These are phyloP conservation scores for Monascus purpureus DNA, from an alignment of 495 filamentous ascomycete genomes.

Conservation along the genomic window DNA sequence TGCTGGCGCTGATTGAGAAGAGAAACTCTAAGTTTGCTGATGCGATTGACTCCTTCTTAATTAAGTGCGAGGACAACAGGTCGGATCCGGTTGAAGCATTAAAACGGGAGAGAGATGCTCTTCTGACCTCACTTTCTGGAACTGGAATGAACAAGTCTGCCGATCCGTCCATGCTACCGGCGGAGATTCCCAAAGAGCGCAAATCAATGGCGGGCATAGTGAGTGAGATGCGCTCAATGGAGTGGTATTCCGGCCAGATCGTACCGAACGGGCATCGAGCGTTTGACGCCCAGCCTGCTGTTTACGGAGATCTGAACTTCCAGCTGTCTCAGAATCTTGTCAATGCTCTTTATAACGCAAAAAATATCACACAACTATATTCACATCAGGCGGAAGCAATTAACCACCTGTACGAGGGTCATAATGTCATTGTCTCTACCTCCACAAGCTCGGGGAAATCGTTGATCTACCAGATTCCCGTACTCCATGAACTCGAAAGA, in stretches of 20 bases:
- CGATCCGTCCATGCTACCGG: constrained; percentile 28
- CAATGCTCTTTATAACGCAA: constrained; percentile 86
- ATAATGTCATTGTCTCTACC: constrained; percentile 84
- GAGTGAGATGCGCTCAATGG: constrained; percentile 60
- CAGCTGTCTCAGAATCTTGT: constrained; percentile 79
- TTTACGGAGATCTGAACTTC: constrained; percentile 78
- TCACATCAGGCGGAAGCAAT: constrained; percentile 92
- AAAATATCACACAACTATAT: constrained; percentile 76
- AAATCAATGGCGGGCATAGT: constrained; percentile 77
- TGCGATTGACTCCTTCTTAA: constrained; percentile 65
- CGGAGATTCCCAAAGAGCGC: constrained; percentile 67
- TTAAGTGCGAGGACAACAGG: constrained; percentile 48
- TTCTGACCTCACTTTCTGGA: constrained; percentile 35
- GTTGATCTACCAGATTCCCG: constrained; percentile 89
- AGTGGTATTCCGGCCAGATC: constrained; percentile 87
- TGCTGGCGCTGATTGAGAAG: constrained; percentile 83
- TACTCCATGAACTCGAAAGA: constrained; percentile 73
- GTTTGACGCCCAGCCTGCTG: constrained; percentile 72
- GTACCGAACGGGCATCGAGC: constrained; percentile 89
- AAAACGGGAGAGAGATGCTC: constrained; percentile 27
- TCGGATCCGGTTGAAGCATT: constrained; percentile 57
- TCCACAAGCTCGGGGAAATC: constrained; percentile 96
- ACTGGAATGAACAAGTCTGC: constrained; percentile 35
- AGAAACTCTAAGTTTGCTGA: constrained; percentile 73
- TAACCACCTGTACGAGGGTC: constrained; percentile 70